phyloP scores from a whole-genome alignment of 768 basidiomycete genomes.

The Pleurotus tuber-regium region DNA sequence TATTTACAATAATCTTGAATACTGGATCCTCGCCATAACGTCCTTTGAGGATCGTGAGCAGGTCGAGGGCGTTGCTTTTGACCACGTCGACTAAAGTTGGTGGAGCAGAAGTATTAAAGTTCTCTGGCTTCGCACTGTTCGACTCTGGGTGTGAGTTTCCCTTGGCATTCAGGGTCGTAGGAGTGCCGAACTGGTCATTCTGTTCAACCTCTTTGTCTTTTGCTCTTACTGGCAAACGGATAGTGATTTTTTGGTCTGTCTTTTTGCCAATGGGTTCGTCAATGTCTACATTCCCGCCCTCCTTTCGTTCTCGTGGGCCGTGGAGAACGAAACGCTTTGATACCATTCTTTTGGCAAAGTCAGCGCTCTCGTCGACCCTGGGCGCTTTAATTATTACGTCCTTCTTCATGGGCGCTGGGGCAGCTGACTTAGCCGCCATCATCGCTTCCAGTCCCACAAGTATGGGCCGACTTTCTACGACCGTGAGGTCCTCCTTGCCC shows the following conservation, averaged over 20 bases:
- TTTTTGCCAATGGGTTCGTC: background rate
- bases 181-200: too few species aligned
- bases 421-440: background rate
- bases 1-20: slow-evolving; percentile 16
- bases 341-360: slow-evolving; percentile 7
- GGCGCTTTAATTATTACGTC: background rate
- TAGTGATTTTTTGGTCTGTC: too few species aligned
- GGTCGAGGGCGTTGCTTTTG: slow-evolving; percentile 10
- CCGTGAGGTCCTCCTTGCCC: background rate
- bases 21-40: slow-evolving; percentile 20
- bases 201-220: too few species aligned
- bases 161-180: too few species aligned
- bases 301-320: slow-evolving; percentile 11
- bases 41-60: slow-evolving; percentile 10
- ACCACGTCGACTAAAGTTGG: background rate
- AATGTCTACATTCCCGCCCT: slow-evolving; percentile 10
- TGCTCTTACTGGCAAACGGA: too few species aligned
- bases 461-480: slow-evolving; percentile 3
- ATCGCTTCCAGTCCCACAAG: slow-evolving; percentile 16
- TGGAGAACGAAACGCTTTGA: slow-evolving; percentile 13
- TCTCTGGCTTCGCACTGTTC: background rate
- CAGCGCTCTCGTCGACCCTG: slow-evolving; percentile 6
- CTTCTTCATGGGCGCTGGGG: too few species aligned
- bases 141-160: background rate
- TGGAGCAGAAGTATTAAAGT: background rate